Percentiles rank a stretch among this genome's conserved stretches.
These are phyloP conservation scores for Themeda triandra DNA, from an alignment of 176 grass and related monocot species.

Conservation along the genomic window DNA sequence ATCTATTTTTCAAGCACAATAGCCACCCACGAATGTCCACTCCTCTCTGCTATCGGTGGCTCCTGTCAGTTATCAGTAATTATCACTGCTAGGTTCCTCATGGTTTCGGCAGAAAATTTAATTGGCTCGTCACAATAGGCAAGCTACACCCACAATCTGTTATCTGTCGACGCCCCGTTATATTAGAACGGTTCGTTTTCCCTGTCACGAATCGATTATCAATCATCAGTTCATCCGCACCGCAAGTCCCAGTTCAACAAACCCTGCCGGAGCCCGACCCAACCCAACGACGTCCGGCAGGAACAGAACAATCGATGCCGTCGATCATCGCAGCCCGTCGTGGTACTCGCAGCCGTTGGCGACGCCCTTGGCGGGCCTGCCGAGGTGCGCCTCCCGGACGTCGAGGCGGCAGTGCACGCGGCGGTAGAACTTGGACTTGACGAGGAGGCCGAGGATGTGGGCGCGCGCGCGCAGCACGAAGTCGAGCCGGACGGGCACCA, in stretches of 20 bases:
- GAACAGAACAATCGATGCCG: too few relatives aligned
- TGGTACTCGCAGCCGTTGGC: slow-evolving; percentile 58
- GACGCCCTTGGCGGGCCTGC: slow-evolving; percentile 37
- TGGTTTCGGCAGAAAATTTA: not conserved
- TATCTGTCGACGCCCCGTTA: not conserved
- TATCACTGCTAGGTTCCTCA: too few relatives aligned
- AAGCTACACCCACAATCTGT: too few relatives aligned
- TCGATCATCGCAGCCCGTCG: slow-evolving; percentile 20
- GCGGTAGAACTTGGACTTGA: slow-evolving; percentile 96
- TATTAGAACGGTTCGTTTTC: not conserved
- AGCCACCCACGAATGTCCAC: too few relatives aligned
- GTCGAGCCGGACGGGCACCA: slow-evolving; percentile 61
- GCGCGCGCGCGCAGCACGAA: slow-evolving; percentile 79
- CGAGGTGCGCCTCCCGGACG: slow-evolving; percentile 58
- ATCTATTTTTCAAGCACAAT: too few relatives aligned
- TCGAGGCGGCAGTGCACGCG: slow-evolving; percentile 49
- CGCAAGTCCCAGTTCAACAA: not conserved
- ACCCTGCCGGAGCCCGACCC: not conserved
- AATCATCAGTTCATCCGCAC: not conserved
- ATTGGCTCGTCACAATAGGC: not conserved
- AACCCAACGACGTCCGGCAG: not conserved
- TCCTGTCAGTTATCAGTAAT: too few relatives aligned
- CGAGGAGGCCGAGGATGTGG: slow-evolving; percentile 79
- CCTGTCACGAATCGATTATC: not conserved
- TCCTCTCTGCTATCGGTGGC: too few relatives aligned